Base-by-base conservation (phyloP, 1,284 basidiomycete genomes). In the Irpex lacteus region DNA sequence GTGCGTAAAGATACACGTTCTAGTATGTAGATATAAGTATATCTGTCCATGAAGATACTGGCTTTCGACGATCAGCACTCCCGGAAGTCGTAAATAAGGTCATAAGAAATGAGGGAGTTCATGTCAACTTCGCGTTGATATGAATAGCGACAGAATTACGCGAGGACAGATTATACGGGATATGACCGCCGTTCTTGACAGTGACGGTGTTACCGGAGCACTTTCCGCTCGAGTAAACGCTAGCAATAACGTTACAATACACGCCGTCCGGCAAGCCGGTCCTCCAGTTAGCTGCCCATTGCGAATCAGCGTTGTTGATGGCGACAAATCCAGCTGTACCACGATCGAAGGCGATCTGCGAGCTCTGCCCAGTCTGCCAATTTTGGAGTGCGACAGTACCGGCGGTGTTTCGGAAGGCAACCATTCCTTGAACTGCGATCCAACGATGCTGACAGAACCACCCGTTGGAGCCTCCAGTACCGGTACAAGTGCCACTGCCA, bases 361-460 rank as follows among this genome's bases (percentile, higher is more conserved):
- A 75, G 2, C 80, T 75, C 66, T 80, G 78, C 4, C 84, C 83
- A 4, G 85, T 81, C 5, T 83, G 78, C 86, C 86, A 89, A 70
- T 86, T 80, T 3, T 75, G 82, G 13, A 89, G 66, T 0, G 77
- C 72, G 3, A 80, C 76, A 3, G 75, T 69, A 5, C 82, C 85
- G 18, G 87, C 87, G 19, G 76, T 78, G 71, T 89, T 89, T 57
- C 80, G 79, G 78, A 89, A 89, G 0, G 82, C 84, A 47, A 85
- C 82, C 85, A 90, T 88, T 1, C 86, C 87, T 5, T 77, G 75
- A 55, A 89, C 75, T 0, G 85, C 81, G 6, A 78, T 70, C 77
- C 81, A 87, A 5, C 88, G 84, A 71, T 90, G 88, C 69, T 90
- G 86, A 68, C 87, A 89, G 50, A 71, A 74, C 79, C 87, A 89